phyloP scores from a whole-genome alignment of 805 yeast species.

The Hanseniaspora mollemarum region DNA sequence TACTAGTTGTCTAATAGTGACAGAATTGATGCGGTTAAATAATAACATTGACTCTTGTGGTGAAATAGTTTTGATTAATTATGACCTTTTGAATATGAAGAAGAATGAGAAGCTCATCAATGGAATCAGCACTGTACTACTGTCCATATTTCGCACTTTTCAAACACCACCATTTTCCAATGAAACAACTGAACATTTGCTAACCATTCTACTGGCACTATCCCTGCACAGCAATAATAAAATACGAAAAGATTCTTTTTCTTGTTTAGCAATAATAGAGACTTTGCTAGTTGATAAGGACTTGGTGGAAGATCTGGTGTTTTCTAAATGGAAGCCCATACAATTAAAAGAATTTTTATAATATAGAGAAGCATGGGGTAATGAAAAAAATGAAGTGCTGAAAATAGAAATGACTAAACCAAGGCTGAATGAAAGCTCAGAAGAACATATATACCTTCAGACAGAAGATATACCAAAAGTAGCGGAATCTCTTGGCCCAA shows the following conservation, averaged over 20 bases:
- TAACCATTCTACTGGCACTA: slow-evolving; percentile 54
- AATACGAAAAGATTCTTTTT: slow-evolving; percentile 69
- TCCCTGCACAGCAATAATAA: slow-evolving; percentile 78
- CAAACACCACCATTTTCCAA: not conserved
- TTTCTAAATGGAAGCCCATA: slow-evolving; percentile 72
- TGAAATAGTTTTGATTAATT: not conserved
- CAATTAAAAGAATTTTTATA: slow-evolving; percentile 73
- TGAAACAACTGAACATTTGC: slow-evolving; percentile 28
- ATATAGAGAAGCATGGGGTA: slow-evolving; percentile 29
- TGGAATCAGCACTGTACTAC: not conserved
- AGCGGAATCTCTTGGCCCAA: not conserved
- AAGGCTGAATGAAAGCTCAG: not conserved
- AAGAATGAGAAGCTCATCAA: slow-evolving; percentile 8
- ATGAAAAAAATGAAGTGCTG: slow-evolving; percentile 17
- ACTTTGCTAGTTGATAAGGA: slow-evolving; percentile 55
- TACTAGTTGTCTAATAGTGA: not conserved
- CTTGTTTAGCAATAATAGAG: slow-evolving; percentile 55
- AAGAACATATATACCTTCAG: not conserved
- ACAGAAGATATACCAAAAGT: slow-evolving; percentile 3
- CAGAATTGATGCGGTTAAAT: not conserved
- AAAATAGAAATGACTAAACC: slow-evolving; percentile 15
- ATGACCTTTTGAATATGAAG: not conserved
- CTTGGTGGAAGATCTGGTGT: slow-evolving; percentile 44
- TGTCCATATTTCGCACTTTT: slow-evolving; percentile 32
- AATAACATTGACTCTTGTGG: not conserved